Base-by-base conservation (phyloP, 768 basidiomycete species). In the Kwoniella shandongensis region DNA sequence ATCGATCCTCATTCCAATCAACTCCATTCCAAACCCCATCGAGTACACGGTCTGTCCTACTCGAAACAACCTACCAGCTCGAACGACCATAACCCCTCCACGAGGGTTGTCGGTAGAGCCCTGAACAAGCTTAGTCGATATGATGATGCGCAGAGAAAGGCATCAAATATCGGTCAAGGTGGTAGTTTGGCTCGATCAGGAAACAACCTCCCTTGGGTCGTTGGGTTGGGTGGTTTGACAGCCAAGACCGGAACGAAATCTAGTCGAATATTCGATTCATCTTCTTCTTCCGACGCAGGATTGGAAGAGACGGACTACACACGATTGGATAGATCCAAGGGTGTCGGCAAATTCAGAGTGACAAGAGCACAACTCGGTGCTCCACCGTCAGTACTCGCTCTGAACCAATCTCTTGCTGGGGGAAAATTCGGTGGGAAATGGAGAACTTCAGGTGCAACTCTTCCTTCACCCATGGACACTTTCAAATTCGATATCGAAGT, bases 401-500 rank as follows among this genome's bases (percentile, higher is more conserved):
- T 62, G 38, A 41, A 41, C 6, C 22, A 53, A 35, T 27, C 36
- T 39, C 11, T 12, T 18, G 13, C 35, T n/a, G 26, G n/a, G 6
- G 38, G 39, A 18, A 18, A 18, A n/a, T 35, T 42, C 30, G 30
- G 44, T 13, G 60, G 52, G 3, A 49, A 45, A 50, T 56, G 48
- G 47, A 42, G 52, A 38, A 30, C 30, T 4, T 56, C 51, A 6
- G 35, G 23, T 13, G 50, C 61, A 13, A 39, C 18, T 17, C 38
- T 30, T 13, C 53, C 53, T 15, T 50, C 47, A 26, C 61, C 61
- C 2, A 32, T 62, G 7, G 61, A 62, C 35, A 62, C 61, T 1
- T 47, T 62, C 40, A 42, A 32, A 39, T 62, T 57, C 25, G 55
- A 62, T 40, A 54, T 62, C 27, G 51, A 52, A 22, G 30, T 62